A percentile compares a stretch with the other conserved stretches of the same genome.
These are phyloP conservation scores for Rhodotorula sp. DNA, from an alignment of 1,284 basidiomycete species.

Conservation along the genomic window DNA sequence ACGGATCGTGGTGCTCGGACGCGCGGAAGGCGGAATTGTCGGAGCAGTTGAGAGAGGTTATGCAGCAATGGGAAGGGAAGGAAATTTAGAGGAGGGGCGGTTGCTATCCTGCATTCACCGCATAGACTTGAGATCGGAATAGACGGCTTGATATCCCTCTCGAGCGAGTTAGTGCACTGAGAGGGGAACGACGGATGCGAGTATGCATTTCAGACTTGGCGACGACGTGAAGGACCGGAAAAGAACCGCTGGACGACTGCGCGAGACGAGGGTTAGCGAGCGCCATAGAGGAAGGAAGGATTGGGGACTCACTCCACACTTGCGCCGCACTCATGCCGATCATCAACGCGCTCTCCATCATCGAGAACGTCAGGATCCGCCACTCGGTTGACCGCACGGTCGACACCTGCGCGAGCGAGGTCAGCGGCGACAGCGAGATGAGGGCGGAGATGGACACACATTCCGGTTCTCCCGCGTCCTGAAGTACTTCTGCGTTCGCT, in stretches of 20 bases:
- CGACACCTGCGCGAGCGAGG: constrained; percentile 26
- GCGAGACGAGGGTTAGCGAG: background rate
- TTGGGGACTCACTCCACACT: constrained; percentile 40
- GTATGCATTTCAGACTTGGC: constrained; percentile 4
- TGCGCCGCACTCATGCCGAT: constrained; percentile 44
- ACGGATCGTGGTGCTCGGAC: constrained; percentile 39
- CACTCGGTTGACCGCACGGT: constrained; percentile 43
- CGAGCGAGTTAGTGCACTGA: background rate
- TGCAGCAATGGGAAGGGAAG: constrained; percentile 25
- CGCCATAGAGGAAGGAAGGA: constrained; percentile 11
- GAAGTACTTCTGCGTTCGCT: constrained; percentile 87
- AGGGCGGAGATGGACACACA: constrained; percentile 6
- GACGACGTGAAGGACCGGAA: background rate
- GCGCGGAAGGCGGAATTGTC: constrained; percentile 32
- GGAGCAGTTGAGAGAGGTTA: constrained; percentile 18
- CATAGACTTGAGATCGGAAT: background rate
- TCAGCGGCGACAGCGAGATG: no score
- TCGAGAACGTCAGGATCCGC: constrained; percentile 41
- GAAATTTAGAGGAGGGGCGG: constrained; percentile 19
- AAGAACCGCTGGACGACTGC: constrained; percentile 4
- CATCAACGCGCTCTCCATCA: constrained; percentile 42
- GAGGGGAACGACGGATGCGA: background rate
- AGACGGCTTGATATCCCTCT: no score
- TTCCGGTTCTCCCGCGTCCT: constrained; percentile 39
- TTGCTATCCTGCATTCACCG: no score